Base-by-base conservation (phyloP, 257 asterid species). In the Handroanthus guayacan region DNA sequence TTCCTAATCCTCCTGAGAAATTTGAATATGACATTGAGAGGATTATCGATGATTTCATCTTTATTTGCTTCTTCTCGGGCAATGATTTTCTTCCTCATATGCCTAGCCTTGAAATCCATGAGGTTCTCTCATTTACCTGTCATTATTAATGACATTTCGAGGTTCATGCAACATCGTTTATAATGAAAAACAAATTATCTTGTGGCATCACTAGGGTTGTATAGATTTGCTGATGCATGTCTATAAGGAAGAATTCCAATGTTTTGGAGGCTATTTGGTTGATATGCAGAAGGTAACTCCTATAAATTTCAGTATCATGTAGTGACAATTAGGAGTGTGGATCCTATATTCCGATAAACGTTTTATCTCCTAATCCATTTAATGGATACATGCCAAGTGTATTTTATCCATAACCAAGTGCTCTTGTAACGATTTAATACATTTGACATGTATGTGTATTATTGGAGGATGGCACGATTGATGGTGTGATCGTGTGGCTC, bases 71-170 rank as follows among this genome's bases (percentile, higher is more conserved):
- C 84, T 87, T 89, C 44, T 78, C 83, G 0, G 97, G 97, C n/a
- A 91, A 91, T 47, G 97, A 91, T 70, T 91, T 89, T 62, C 84
- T 91, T 2, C 97, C 95, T 0, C 91, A 82, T 7, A 82, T 89
- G 75, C 95, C 91, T 1, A 79, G 87, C 43, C 76, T 91, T 5
- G 89, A 84, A 71, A 83, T 87, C 31, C 88, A 84, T 0, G 97
- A 89, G 94, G 96, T 90, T 17, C 67, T 71, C 60, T 45, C 5
- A 4, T 48, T 50, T 17, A 1, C 10, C 34, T 18, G 44, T 56
- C 9, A 38, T 18, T 44, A 57, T 38, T 44, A 71, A 20, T 61
- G 17, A 38, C 43, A 7, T 14, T 62, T 25, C 9, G 3, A 34
- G 64, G 17, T 9, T 55, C 11, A 39, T 39, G 39, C 10, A 45